phyloP scores from a whole-genome alignment of 306 rosid species.

The Cercis canadensis region DNA sequence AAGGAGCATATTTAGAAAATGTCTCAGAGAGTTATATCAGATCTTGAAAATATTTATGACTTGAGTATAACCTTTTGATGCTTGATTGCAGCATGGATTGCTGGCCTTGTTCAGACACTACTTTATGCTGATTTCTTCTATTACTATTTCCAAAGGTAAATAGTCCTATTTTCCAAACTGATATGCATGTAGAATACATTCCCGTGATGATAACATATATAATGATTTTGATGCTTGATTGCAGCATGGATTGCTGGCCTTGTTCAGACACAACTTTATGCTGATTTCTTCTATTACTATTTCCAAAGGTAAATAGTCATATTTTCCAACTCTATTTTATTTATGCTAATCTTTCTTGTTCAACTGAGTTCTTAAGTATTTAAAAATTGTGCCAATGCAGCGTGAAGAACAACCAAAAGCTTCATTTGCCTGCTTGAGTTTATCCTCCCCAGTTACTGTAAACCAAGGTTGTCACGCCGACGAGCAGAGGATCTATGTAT shows the following conservation, averaged over 20 bases:
- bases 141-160: conserved; percentile 87
- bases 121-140: conserved; percentile 92
- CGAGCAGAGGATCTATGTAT: conserved; percentile 32
- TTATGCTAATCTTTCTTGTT: not conserved
- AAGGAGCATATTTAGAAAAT: not conserved
- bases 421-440: conserved; percentile 81
- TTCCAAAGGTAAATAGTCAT: conserved; percentile 71
- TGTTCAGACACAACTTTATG: conserved; percentile 85
- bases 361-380: not conserved
- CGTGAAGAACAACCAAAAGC: conserved; percentile 88
- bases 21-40: not conserved
- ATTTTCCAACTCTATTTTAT: conserved; percentile 13
- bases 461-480: conserved; percentile 39
- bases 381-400: conserved; percentile 50
- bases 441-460: conserved; percentile 27
- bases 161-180: conserved; percentile 13
- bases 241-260: conserved; percentile 47
- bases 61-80: conserved; percentile 30
- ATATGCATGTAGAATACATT: too few species aligned
- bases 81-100: conserved; percentile 75
- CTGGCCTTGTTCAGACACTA: too few species aligned
- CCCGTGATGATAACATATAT: too few species aligned
- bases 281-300: conserved; percentile 91
- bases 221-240: conserved; percentile 26
- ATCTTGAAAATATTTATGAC: conserved; percentile 4